Base-by-base conservation (phyloP, 2,329 filamentous ascomycete genomes). In the Curvularia spicifera region DNA sequence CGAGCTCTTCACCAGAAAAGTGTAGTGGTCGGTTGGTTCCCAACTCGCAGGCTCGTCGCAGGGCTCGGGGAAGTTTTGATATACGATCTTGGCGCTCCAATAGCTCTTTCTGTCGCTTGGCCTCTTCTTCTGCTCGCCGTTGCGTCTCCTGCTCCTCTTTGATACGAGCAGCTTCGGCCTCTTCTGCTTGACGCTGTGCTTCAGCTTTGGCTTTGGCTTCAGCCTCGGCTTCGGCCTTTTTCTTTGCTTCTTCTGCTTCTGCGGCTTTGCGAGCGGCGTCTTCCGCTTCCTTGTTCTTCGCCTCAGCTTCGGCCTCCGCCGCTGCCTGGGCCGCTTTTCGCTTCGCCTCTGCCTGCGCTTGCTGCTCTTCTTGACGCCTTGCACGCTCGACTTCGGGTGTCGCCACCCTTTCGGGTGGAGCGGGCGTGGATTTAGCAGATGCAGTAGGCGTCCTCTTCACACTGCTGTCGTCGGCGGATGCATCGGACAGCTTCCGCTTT, bases 1-100 rank as follows among this genome's bases (percentile, higher is more conserved):
- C 76, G 33, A 77, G 63, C 53, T 78, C 74, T 56, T 76, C 72
- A 18, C 73, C 74, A n/a, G 68, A 71, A 61, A 78, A 78, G 46
- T 76, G 72, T 5, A 78, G 58, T 9, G 76, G 76, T 26, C 76
- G 73, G 37, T 77, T 69, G 39, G 59, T 68, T 7, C 76, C 75
- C n/a, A 74, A 53, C 46, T 77, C 71, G 50, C 74, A 78, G 15
- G 76, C 76, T 48, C 72, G 65, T 33, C 73, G 69, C 29, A 77
- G 56, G n/a, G 75, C 75, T 53, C 67, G 70, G 3, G 76, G 74
- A 26, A 78, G 74, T 50, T 65, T 75, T 10, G 73, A 68, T 40
- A 77, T 63, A 15, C 76, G 74, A 46, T 68, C 62, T 53, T 72
- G 69, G 24, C 75, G 73, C 37, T 73, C 75, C 12, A 61, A 66